Evolutionary conservation across 1,139 yeast genomes (phyloP).

Genomic region (Sugiyamaella neomexicana): DNA sequence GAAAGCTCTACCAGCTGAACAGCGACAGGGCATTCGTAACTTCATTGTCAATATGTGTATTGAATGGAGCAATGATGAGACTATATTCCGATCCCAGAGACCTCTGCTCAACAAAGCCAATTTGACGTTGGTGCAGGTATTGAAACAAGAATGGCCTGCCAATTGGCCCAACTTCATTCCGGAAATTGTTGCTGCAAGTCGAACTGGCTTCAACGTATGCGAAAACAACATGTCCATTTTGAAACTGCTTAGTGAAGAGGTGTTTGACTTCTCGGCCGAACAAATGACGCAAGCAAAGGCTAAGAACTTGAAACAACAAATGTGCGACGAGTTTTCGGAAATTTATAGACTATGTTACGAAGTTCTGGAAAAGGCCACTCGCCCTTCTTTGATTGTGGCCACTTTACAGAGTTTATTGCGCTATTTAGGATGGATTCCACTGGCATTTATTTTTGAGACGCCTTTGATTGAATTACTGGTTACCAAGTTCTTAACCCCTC

Average conservation of each 20-base stretch:
- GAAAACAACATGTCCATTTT: conserved; percentile 95
- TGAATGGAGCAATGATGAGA: conserved; percentile 82
- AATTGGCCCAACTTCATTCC: conserved; percentile 98
- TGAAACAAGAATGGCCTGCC: conserved; percentile 98
- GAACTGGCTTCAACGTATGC: conserved; percentile 87
- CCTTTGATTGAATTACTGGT: conserved; percentile 70
- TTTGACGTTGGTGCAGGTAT: conserved; percentile 85
- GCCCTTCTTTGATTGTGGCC: conserved; percentile 78
- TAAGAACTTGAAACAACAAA: conserved; percentile 71
- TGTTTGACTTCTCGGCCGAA: conserved; percentile 90
- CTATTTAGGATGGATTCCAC: conserved; percentile 93
- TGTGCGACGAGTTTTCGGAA: conserved; percentile 89
- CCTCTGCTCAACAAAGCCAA: conserved; percentile 91
- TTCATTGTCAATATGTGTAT: conserved; percentile 93
- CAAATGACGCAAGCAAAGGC: conserved; percentile 97
- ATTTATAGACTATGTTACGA: conserved; percentile 91
- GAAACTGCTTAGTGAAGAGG: conserved; percentile 88
- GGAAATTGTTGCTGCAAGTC: conserved; percentile 81
- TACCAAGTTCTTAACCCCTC: conserved; percentile 71
- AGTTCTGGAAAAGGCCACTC: conserved; percentile 82
- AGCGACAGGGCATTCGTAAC: conserved; percentile 79
- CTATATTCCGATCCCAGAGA: conserved; percentile 69
- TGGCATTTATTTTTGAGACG: conserved; percentile 86
- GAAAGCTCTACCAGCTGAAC: conserved; percentile 88
- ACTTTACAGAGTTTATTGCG: conserved; percentile 81